Evolutionary conservation across 345 rosid genomes (phyloP).

Genomic region (Eucalyptus marginata): DNA sequence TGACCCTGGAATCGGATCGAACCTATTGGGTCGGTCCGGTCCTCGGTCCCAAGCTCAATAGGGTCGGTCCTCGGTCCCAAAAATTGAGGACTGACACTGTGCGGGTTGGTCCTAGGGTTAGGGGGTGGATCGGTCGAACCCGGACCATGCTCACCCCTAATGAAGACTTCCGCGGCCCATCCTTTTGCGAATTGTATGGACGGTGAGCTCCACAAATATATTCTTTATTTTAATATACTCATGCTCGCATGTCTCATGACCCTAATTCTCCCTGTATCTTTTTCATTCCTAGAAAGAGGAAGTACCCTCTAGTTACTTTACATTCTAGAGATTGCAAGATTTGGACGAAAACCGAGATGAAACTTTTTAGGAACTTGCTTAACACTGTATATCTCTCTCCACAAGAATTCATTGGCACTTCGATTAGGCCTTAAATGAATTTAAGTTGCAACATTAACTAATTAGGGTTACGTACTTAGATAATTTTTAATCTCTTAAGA

Average conservation of each 20-base stretch:
- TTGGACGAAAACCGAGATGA: rapidly evolving
- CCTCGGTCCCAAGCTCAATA: no score
- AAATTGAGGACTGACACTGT: no score
- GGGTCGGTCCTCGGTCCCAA: no score
- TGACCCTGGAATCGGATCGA: no score
- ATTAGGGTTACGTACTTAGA: not conserved
- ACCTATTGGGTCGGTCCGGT: no score
- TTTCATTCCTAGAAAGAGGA: not conserved
- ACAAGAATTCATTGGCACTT: not conserved
- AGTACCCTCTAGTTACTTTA: not conserved
- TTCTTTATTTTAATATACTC: no score
- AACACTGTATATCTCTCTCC: rapidly evolving
- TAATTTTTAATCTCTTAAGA: not conserved
- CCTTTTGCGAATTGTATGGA: not conserved
- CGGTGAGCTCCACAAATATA: not conserved
- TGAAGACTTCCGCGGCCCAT: not conserved
- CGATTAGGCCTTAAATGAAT: not conserved
- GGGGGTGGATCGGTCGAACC: no score
- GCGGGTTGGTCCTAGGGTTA: no score
- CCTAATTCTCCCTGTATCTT: no score
- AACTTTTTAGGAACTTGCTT: not conserved
- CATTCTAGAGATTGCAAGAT: rapidly evolving
- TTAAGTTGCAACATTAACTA: not conserved
- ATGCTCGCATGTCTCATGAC: rapidly evolving
- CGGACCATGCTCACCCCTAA: no score